phyloP scores from a whole-genome alignment of 73 alveolate genomes.

The Blepharisma stoltei region DNA sequence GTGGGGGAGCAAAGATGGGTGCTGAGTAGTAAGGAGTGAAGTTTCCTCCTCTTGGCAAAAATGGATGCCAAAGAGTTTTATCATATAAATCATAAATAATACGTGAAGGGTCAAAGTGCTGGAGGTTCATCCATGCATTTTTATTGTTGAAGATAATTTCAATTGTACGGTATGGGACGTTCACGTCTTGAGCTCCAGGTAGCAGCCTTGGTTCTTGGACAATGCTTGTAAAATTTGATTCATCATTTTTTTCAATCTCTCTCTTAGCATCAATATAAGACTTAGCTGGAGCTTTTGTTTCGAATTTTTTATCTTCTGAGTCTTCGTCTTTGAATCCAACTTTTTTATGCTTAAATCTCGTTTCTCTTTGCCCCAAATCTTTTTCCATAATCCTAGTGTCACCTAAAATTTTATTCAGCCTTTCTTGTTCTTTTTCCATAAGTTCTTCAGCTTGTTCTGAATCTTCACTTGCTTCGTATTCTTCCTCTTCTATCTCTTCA shows the following conservation, averaged over 20 bases:
- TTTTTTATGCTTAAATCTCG: neutral
- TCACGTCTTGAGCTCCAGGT: neutral
- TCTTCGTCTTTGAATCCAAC: neutral
- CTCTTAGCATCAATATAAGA: neutral
- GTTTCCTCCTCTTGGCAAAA: conserved; percentile 30
- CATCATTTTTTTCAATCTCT: neutral
- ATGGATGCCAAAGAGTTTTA: conserved; percentile 61
- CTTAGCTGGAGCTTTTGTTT: conserved; percentile 33
- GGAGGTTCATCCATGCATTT: conserved; percentile 68
- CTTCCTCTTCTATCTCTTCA: conserved; percentile 19
- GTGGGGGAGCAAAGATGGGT: conserved; percentile 35
- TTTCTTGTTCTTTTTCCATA: conserved; percentile 5
- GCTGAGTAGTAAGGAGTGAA: conserved; percentile 53
- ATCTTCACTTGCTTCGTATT: conserved; percentile 25
- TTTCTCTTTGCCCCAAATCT: neutral
- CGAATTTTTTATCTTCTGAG: conserved; percentile 43
- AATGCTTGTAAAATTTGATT: neutral
- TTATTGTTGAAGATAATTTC: conserved; percentile 72
- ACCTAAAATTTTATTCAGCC: conserved; percentile 8
- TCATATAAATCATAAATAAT: conserved; percentile 60
- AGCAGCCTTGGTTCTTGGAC: conserved; percentile 26
- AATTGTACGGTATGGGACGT: conserved; percentile 56
- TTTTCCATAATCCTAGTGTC: conserved; percentile 6
- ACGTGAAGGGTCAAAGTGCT: conserved; percentile 50
- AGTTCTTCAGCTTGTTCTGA: conserved; percentile 13